phyloP scores from a whole-genome alignment of 2,329 filamentous ascomycete genomes.

The Trichoderma afroharzianum region DNA sequence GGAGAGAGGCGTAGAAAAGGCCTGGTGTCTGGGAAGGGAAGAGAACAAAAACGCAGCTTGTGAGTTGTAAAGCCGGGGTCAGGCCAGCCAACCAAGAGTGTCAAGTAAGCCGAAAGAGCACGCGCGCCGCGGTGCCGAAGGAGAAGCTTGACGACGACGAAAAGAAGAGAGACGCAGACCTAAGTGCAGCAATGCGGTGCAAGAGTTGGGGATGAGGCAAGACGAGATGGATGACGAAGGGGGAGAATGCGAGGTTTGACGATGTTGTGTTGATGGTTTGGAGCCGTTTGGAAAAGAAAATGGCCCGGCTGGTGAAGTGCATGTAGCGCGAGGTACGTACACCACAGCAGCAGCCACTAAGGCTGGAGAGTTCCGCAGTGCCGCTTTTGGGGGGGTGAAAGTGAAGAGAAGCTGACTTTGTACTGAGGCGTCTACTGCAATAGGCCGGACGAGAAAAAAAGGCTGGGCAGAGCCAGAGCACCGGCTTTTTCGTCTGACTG shows the following conservation, averaged over 20 bases:
- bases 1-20: constrained; percentile 8
- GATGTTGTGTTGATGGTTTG: constrained; percentile 13
- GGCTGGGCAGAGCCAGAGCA: constrained; percentile 1
- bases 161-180: background rate
- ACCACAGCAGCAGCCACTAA: background rate
- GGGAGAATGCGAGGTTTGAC: background rate
- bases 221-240: background rate
- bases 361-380: constrained; percentile 3
- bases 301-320: constrained; percentile 15
- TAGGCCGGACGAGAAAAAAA: constrained; percentile 2
- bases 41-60: background rate
- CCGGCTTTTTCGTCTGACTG: background rate
- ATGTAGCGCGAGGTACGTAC: constrained; percentile 10
- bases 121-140: constrained; percentile 14
- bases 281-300: constrained; percentile 19
- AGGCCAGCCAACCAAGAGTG: constrained; percentile 17
- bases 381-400: background rate
- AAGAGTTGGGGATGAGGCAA: background rate
- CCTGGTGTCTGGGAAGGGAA: background rate
- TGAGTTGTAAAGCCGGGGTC: constrained; percentile 13
- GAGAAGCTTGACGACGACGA: background rate
- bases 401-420: constrained; percentile 2
- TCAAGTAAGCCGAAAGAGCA: constrained; percentile 17
- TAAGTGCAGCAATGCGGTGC: background rate
- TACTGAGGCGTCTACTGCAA: constrained; percentile 5